Evolutionary conservation across 208 protist species (phyloP).

Genomic region (Trichomonas gallinae): DNA sequence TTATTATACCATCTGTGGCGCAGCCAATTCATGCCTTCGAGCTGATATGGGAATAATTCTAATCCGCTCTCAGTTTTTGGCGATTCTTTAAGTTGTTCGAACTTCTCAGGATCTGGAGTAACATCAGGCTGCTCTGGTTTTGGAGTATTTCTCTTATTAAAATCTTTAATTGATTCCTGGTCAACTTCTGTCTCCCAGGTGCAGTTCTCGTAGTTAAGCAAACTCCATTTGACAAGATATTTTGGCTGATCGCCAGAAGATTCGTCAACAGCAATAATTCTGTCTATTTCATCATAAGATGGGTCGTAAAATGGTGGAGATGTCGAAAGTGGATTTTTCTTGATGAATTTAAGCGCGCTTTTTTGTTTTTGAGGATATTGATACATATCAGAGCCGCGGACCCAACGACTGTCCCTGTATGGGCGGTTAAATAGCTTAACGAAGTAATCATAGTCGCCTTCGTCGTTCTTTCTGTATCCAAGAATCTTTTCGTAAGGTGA

Average conservation of each 20-base stretch:
- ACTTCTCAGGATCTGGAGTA: neutral
- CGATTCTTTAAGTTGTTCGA: neutral
- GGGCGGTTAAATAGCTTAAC: neutral
- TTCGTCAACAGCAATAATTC: neutral
- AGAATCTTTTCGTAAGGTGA: neutral
- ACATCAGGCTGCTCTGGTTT: neutral
- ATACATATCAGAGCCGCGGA: neutral
- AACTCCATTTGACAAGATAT: slow-evolving; percentile 53
- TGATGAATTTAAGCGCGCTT: neutral
- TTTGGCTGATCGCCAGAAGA: neutral
- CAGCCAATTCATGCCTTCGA: slow-evolving; percentile 45
- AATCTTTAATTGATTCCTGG: neutral
- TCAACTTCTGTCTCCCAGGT: slow-evolving; percentile 47
- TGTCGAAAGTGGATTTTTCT: neutral
- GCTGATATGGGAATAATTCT: slow-evolving; percentile 36
- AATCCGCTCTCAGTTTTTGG: neutral
- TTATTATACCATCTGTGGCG: slow-evolving; percentile 34
- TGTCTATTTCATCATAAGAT: neutral
- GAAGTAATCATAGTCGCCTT: neutral
- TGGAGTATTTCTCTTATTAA: neutral
- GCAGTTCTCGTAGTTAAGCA: slow-evolving; percentile 39
- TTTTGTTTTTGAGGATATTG: neutral
- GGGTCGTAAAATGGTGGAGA: neutral
- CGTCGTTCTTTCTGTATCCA: neutral
- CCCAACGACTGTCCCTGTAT: neutral